Conservation (phyloP, 768 basidiomycete species). For the Termitomyces sp. region DNA sequence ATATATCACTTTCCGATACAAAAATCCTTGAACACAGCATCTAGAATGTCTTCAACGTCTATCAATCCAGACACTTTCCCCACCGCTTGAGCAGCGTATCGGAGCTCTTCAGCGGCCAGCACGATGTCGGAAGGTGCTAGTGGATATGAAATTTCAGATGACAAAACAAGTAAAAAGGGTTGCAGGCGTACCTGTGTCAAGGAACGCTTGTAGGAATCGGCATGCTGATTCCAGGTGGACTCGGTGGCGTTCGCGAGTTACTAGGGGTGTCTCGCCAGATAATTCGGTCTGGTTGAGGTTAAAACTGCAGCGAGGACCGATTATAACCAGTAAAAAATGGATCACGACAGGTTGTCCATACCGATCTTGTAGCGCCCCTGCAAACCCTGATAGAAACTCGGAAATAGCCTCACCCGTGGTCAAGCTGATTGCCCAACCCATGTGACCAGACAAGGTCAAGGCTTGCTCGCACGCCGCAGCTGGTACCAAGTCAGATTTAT, state of each 20-base stretch:
- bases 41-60: constrained; percentile 79
- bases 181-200: constrained; percentile 25
- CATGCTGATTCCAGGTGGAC: constrained; percentile 67
- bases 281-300: constrained; percentile 18
- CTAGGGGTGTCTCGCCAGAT: constrained; percentile 49
- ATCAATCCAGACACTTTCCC: constrained; percentile 81
- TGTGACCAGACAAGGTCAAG: constrained; percentile 2
- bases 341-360: constrained; percentile 21
- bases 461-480: not conserved
- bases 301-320: constrained; percentile 17
- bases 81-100: constrained; percentile 82
- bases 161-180: not conserved
- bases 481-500: constrained; percentile 65
- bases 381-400: constrained; percentile 59
- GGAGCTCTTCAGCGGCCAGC: constrained; percentile 80
- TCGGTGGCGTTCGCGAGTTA: constrained; percentile 80
- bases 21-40: constrained; percentile 80
- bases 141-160: not conserved
- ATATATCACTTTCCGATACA: constrained; percentile 71
- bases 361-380: constrained; percentile 45
- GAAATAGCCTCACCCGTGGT: constrained; percentile 51
- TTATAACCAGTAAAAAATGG: not conserved
- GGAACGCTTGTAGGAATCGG: constrained; percentile 58
- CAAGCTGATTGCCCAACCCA: constrained; percentile 63
- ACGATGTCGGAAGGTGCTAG: constrained; percentile 70